Percentiles rank a stretch among this genome's conserved stretches.
Conservation (phyloP, 2,329 filamentous ascomycete species). For the Claviceps sp. region DNA sequence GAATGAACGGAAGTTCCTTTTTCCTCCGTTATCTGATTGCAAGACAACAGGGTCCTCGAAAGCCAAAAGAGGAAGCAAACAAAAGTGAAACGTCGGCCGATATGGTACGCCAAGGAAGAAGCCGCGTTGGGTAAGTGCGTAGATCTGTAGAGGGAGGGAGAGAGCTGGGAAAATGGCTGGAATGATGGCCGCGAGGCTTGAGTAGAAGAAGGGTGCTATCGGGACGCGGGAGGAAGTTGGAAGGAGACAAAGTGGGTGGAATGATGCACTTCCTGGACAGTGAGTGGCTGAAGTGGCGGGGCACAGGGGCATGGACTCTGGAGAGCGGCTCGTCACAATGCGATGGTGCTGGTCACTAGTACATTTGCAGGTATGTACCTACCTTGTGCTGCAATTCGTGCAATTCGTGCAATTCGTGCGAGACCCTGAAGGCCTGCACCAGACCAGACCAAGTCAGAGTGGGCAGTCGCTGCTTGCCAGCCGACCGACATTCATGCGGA, state of each 20-base stretch:
- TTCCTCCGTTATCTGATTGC: background rate
- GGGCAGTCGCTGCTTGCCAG: background rate
- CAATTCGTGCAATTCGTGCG: too few relatives aligned
- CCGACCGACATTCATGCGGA: too few relatives aligned
- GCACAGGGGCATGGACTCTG: background rate
- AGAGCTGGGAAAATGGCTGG: background rate
- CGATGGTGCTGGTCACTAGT: too few relatives aligned
- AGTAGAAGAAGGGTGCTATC: background rate
- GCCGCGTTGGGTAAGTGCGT: background rate
- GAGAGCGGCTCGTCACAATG: background rate
- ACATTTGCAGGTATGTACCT: too few relatives aligned
- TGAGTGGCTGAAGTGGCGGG: constrained; percentile 1
- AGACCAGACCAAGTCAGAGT: background rate
- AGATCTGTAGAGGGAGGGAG: background rate
- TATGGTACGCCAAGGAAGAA: background rate
- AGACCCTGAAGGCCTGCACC: too few relatives aligned
- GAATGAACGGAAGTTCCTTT: background rate
- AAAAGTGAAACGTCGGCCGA: background rate
- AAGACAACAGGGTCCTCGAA: background rate
- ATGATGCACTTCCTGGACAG: background rate
- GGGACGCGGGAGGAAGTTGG: background rate
- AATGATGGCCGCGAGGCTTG: background rate
- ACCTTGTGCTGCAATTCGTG: too few relatives aligned
- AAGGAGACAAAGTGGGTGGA: background rate
- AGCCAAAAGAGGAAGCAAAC: background rate